Base-by-base conservation (phyloP, 345 rosid genomes). In the Gossypium herbaceum region DNA sequence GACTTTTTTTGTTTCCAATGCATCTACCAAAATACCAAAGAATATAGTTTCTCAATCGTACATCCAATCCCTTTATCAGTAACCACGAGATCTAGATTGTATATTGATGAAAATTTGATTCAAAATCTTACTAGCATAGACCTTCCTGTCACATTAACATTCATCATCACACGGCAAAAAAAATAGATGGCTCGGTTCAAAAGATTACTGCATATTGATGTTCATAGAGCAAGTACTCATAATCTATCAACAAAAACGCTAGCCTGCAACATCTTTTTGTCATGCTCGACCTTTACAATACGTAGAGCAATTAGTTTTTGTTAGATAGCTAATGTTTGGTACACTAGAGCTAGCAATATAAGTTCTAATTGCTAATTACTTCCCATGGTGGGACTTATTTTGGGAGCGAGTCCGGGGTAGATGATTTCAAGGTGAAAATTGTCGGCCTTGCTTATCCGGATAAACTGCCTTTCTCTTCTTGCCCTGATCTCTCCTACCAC, bases 341-440 rank as follows among this genome's bases (percentile, higher is more conserved):
- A 52, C 60, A 70, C 60, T 70, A 25, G 45, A 52, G 73, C 47
- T 27, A 51, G 9, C 25, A 48, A 47, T 24, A 8, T 25, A 69
- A 50, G 44, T 50, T 68, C n/a, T 12, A 58, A 17, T 22, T 16
- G 24, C 22, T 39, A n/a, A 39, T 2, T 29, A 29, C 5, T 29
- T 29, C 39, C 27, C 44, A 11, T 17, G 10, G 16, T 29, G 73
- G 43, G 43, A 27, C 43, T 15, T 67, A 45, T 22, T 20, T 41
- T 24, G 68, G 27, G 12, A 24, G 22, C 34, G 5, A 41, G 65
- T 57, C 7, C 13, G 64, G 12, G 63, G 50, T 41, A 71, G 74
- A 34, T 17, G 22, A 56, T 27, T 71, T 44, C 65, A 12, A 41
- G 65, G 75, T 19, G 75, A 72, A 72, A 72, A 12, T 41, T 39